Base-by-base conservation (phyloP, 164 flowering plant species). In the Macadamia integrifolia region DNA sequence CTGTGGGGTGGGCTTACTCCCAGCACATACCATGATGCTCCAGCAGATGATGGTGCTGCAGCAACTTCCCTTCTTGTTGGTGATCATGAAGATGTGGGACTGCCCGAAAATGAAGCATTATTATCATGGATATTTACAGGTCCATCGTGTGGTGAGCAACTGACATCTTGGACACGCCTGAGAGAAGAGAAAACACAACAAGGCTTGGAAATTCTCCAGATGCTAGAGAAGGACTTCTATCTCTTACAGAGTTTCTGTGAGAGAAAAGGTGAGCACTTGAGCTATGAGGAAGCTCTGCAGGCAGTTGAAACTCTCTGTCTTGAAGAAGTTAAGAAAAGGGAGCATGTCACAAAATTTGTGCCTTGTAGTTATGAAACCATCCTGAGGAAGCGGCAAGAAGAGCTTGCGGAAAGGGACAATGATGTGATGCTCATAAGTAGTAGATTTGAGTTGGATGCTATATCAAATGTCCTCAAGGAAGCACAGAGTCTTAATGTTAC, bases 241-340 rank as follows among this genome's bases (percentile, higher is more conserved):
- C 81, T 79, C 62, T 79, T 92, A 14, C 98, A 92, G 86, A 81
- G 74, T 66, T 77, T 88, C 66, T 88, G 98, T 71, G 92, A 91
- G 74, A 89, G 89, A 72, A 95, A 95, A 77, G 79, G 86, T 66
- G 95, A 89, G 76, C 88, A 85, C 67, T 62, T 87, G 74, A 84
- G 79, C 73, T 91, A 86, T 73, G 93, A 89, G 76, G 97, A 87
- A 79, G 94, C 97, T 49, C 72, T 92, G 80, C 93, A 88, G 78
- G 74, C 78, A 13, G 80, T 92, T 60, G 95, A 92, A 76, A 88
- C 78, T 71, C 89, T 88, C 1, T 86, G 96, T 80, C 71, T 87
- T 65, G 89, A 88, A 74, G 98, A 92, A 75, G 82, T 88, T 74
- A 88, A 84, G 82, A 92, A 80, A 79, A 87, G 91, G 82, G 98